A percentile compares a stretch with the other conserved stretches of the same genome.
These are phyloP conservation scores for Ophiocytium majus DNA, from an alignment of 352 stramenopile species.

Conservation along the genomic window DNA sequence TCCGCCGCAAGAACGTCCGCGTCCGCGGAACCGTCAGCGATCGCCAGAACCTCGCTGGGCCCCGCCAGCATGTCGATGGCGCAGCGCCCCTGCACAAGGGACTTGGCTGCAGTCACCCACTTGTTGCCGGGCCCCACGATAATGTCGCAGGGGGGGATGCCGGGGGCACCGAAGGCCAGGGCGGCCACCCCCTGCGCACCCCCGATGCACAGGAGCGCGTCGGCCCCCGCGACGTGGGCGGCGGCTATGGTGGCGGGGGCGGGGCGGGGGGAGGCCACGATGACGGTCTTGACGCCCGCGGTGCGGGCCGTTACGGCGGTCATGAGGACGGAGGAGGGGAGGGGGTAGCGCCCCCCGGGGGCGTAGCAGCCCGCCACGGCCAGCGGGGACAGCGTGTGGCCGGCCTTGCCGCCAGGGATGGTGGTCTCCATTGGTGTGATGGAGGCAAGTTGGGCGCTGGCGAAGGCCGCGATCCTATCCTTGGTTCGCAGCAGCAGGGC, in stretches of 20 bases:
- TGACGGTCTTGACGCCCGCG: constrained; percentile 64
- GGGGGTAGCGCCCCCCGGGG: constrained; percentile 90
- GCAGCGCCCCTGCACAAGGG: constrained; percentile 86
- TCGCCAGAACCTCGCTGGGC: constrained; percentile 94
- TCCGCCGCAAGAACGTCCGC: constrained; percentile 76
- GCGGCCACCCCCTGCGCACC: constrained; percentile 85
- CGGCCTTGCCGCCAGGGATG: constrained; percentile 90
- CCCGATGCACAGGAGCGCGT: constrained; percentile 72
- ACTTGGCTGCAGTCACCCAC: constrained; percentile 98
- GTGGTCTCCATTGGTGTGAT: constrained; percentile 78
- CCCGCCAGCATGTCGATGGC: constrained; percentile 99
- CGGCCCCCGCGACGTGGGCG: constrained; percentile 84
- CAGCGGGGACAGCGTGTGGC: constrained; percentile 81
- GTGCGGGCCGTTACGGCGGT: constrained; percentile 62
- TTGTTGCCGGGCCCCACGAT: constrained; percentile 98
- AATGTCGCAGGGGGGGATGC: constrained; percentile 88
- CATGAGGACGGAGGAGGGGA: constrained; percentile 97
- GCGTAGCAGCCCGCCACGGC: constrained; percentile 91
- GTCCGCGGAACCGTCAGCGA: constrained; percentile 85
- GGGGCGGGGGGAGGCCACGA: constrained; percentile 88
- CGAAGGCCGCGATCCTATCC: constrained; percentile 83
- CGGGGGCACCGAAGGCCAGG: constrained; percentile 85
- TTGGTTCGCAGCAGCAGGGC: constrained; percentile 70
- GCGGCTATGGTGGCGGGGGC: constrained; percentile 86
- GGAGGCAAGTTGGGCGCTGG: constrained; percentile 81